Conservation (phyloP, 2,329 filamentous ascomycete species). For the Phaeophleospora eucalypticola region DNA sequence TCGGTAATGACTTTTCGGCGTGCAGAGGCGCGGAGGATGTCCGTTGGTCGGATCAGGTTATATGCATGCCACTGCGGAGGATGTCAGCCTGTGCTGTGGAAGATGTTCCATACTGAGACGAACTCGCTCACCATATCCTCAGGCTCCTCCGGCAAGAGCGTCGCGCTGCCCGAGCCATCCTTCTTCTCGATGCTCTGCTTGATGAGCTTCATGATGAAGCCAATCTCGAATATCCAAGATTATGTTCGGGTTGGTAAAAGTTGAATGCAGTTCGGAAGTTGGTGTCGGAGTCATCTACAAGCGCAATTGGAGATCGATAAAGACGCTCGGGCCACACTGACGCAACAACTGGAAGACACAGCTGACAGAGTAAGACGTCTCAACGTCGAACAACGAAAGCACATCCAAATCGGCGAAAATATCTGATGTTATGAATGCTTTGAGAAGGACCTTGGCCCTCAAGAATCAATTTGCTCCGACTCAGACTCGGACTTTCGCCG, state of each 20-base stretch:
- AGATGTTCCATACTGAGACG: constrained; percentile 1
- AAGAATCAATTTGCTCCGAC: background rate
- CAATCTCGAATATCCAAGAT: background rate
- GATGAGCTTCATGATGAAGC: constrained; percentile 57
- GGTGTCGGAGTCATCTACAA: too few species aligned
- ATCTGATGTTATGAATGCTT: constrained; percentile 8
- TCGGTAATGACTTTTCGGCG: constrained; percentile 62
- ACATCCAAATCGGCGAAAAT: background rate
- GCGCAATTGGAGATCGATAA: too few species aligned
- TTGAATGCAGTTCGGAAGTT: background rate
- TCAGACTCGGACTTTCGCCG: constrained; percentile 14
- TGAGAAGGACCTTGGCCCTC: constrained; percentile 3
- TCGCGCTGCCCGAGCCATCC: constrained; percentile 62
- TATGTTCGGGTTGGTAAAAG: background rate
- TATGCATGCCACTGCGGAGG: constrained; percentile 64
- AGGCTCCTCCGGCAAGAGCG: constrained; percentile 65
- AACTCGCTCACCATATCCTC: constrained; percentile 63
- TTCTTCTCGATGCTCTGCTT: constrained; percentile 61
- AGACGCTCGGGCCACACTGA: too few species aligned
- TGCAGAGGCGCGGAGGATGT: constrained; percentile 62
- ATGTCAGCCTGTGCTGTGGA: constrained; percentile 6
- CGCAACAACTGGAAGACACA: too few species aligned
- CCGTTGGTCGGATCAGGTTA: constrained; percentile 64
- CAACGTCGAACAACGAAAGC: background rate
- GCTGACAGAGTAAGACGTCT: background rate